A percentile compares a stretch with the other conserved stretches of the same genome.
Conservation (phyloP, 257 asterid species). For the Nicotiana benthamiana region DNA sequence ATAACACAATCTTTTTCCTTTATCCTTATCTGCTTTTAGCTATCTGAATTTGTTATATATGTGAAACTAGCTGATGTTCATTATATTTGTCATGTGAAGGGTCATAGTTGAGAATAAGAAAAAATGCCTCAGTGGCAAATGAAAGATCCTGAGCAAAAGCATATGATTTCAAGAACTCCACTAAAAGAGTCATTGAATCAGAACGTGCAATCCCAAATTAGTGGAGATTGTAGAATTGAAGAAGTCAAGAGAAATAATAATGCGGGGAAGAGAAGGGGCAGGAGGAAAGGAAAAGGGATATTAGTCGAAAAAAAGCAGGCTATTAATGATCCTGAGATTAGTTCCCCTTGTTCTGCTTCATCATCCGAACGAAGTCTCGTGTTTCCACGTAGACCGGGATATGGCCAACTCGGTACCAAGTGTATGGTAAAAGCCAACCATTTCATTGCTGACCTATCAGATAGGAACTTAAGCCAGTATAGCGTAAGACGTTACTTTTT, state of each 20-base stretch:
- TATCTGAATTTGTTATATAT: not conserved
- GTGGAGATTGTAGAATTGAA: slow-evolving; percentile 7
- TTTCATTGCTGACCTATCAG: slow-evolving; percentile 41
- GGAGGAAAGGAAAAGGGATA: slow-evolving; percentile 25
- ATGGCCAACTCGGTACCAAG: slow-evolving; percentile 29
- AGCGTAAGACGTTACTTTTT: slow-evolving; percentile 23
- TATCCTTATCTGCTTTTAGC: not conserved
- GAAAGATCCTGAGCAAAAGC: slow-evolving; percentile 20
- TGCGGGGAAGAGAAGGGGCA: slow-evolving; percentile 16
- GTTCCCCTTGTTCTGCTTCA: slow-evolving; percentile 8
- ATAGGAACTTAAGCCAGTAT: slow-evolving; percentile 42
- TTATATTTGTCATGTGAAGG: slow-evolving; percentile 13
- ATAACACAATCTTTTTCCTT: not conserved
- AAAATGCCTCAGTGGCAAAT: slow-evolving; percentile 33
- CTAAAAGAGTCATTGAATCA: slow-evolving; percentile 31
- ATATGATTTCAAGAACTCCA: slow-evolving; percentile 20
- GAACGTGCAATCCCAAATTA: slow-evolving; percentile 12
- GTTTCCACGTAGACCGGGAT: slow-evolving; percentile 31
- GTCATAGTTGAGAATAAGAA: not conserved
- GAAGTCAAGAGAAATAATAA: slow-evolving; percentile 2
- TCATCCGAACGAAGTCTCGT: slow-evolving; percentile 16
- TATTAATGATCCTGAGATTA: slow-evolving; percentile 2
- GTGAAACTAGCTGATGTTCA: not conserved
- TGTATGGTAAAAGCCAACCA: slow-evolving; percentile 39
- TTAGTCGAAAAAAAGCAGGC: slow-evolving; percentile 12